These are phyloP conservation scores for Suillus cothurnatus DNA, from an alignment of 768 basidiomycete genomes.

Conservation along the genomic window DNA sequence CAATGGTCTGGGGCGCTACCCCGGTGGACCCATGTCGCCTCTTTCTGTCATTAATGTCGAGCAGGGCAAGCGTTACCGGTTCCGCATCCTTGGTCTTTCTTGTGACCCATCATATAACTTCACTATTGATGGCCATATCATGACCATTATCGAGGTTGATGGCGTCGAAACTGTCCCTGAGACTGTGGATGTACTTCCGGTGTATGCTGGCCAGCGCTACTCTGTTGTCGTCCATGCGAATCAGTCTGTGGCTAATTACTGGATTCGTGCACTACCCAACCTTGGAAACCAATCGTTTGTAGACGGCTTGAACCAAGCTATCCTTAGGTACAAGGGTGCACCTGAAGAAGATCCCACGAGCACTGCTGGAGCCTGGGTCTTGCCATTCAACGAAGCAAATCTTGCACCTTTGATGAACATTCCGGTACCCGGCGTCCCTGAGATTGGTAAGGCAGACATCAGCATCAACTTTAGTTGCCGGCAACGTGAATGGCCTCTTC, in stretches of 20 bases:
- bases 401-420: slow-evolving; percentile 33
- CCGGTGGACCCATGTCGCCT: slow-evolving; percentile 33
- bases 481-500: slow-evolving; percentile 18
- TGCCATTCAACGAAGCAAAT: slow-evolving; percentile 34
- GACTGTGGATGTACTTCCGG: slow-evolving; percentile 42
- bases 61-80: slow-evolving; percentile 41
- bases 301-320: slow-evolving; percentile 39
- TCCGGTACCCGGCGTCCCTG: slow-evolving; percentile 34
- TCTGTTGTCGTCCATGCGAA: slow-evolving; percentile 42
- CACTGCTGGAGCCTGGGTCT: slow-evolving; percentile 8
- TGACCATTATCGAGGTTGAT: slow-evolving; percentile 49
- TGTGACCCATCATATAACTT: slow-evolving; percentile 36
- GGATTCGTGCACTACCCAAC: slow-evolving; percentile 40
- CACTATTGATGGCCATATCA: slow-evolving; percentile 36
- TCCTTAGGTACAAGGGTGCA: slow-evolving; percentile 43
- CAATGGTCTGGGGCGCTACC: slow-evolving; percentile 46
- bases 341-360: slow-evolving; percentile 39
- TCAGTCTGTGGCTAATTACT: slow-evolving; percentile 43
- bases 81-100: slow-evolving; percentile 39
- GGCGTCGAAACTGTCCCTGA: slow-evolving; percentile 36
- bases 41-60: slow-evolving; percentile 43
- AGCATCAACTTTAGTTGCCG: slow-evolving; percentile 25
- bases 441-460: slow-evolving; percentile 36
- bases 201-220: slow-evolving; percentile 47
- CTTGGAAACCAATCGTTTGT: slow-evolving; percentile 34